These are phyloP conservation scores for Helicocarpus griseus DNA, from an alignment of 2,329 filamentous ascomycete species.

Conservation along the genomic window DNA sequence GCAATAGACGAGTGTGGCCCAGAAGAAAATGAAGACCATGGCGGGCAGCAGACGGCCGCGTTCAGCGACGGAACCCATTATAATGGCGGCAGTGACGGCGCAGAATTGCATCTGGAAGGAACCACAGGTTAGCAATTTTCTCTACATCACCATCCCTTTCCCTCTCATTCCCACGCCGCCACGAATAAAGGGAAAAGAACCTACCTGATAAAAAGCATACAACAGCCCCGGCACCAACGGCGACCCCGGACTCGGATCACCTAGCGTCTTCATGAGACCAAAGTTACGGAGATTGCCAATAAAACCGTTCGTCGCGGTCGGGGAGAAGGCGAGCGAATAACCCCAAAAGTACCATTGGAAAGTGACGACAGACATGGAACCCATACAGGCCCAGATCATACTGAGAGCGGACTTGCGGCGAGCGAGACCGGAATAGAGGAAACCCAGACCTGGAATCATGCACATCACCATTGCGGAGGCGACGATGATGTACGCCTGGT, in stretches of 20 bases:
- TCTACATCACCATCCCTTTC: no score
- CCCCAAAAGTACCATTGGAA: constrained; percentile 99
- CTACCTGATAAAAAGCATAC: constrained; percentile 86
- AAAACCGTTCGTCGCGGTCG: constrained; percentile 71
- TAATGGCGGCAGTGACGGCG: constrained; percentile 80
- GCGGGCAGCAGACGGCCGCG: constrained; percentile 84
- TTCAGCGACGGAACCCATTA: constrained; percentile 86
- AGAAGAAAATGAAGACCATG: constrained; percentile 93
- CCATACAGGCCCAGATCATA: constrained; percentile 96
- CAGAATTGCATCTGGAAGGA: constrained; percentile 82
- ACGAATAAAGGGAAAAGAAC: constrained; percentile 10
- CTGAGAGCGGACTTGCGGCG: constrained; percentile 94
- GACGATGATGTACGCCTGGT: constrained; percentile 88
- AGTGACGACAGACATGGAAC: constrained; percentile 76
- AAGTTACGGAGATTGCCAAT: constrained; percentile 89
- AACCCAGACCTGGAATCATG: constrained; percentile 94
- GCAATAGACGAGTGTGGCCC: constrained; percentile 96
- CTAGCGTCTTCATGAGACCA: constrained; percentile 76
- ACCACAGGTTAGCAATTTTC: not conserved
- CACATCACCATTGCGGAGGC: constrained; percentile 85
- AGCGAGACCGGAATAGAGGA: constrained; percentile 96
- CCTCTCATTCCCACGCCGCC: not conserved
- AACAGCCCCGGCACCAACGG: constrained; percentile 81
- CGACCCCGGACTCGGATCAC: constrained; percentile 74
- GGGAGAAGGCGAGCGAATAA: constrained; percentile 87